Percentiles rank a stretch among this genome's conserved stretches.
These are phyloP conservation scores for Rutstroemia sp. DNA, from an alignment of 2,329 filamentous ascomycete genomes.

Conservation along the genomic window DNA sequence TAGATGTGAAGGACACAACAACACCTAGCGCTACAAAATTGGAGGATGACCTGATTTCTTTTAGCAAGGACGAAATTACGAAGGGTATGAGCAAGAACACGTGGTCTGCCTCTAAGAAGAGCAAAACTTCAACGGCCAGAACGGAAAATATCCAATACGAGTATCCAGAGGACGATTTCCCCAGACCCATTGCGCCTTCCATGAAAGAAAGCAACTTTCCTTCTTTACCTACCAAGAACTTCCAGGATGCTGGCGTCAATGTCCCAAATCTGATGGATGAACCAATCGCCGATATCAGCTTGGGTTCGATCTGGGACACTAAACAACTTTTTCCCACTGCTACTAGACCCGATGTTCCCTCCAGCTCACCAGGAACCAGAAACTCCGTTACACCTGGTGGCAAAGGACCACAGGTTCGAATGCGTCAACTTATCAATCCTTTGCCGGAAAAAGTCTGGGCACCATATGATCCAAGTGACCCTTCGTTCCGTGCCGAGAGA, in stretches of 20 bases:
- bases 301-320: conserved; percentile 5
- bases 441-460: conserved; percentile 4
- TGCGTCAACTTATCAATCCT: background rate
- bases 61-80: background rate
- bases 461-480: conserved; percentile 16
- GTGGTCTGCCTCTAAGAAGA: background rate
- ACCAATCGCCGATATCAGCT: background rate
- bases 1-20: background rate
- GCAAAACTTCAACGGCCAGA: background rate
- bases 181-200: background rate
- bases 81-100: conserved; percentile 4
- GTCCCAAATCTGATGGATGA: conserved; percentile 9
- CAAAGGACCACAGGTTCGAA: background rate
- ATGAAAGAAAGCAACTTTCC: conserved; percentile 3
- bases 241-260: background rate
- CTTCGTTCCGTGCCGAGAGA: conserved; percentile 13
- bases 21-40: background rate
- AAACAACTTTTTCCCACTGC: conserved; percentile 8
- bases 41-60: conserved; percentile 12
- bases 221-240: background rate
- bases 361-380: background rate
- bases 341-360: conserved; percentile 4
- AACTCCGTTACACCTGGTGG: background rate
- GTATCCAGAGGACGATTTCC: background rate
- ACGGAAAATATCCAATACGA: conserved; percentile 1